Evolutionary conservation across 2,329 filamentous ascomycete species (phyloP).

Genomic region (Neobulgaria alba): DNA sequence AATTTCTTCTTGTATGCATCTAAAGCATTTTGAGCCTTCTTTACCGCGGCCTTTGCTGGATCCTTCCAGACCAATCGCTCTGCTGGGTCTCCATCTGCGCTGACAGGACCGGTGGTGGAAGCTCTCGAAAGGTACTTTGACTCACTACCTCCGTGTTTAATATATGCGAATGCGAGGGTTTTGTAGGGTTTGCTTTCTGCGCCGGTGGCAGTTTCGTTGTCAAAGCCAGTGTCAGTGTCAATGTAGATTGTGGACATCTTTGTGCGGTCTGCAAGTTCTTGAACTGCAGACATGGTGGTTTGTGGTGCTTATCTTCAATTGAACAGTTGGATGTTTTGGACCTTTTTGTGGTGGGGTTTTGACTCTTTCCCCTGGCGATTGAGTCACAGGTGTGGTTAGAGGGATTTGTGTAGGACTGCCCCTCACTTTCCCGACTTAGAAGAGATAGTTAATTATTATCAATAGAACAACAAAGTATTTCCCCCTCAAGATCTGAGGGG

Average conservation of each 20-base stretch:
- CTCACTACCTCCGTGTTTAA: slow-evolving; percentile 45
- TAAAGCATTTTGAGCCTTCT: slow-evolving; percentile 70
- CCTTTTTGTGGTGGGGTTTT: background rate
- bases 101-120: slow-evolving; percentile 51
- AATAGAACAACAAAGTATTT: too few species aligned
- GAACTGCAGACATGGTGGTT: slow-evolving; percentile 27
- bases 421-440: background rate
- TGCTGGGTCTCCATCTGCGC: slow-evolving; percentile 53
- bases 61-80: slow-evolving; percentile 68
- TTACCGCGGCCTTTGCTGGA: slow-evolving; percentile 73
- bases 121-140: slow-evolving; percentile 61
- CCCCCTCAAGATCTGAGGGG: too few species aligned
- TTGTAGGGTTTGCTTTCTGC: slow-evolving; percentile 72
- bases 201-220: slow-evolving; percentile 58
- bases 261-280: slow-evolving; percentile 43
- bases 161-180: slow-evolving; percentile 67
- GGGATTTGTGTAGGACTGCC: background rate
- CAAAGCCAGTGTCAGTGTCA: slow-evolving; percentile 70
- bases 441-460: background rate
- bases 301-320: slow-evolving; percentile 15
- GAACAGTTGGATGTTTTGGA: slow-evolving; percentile 9
- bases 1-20: slow-evolving; percentile 79
- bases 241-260: slow-evolving; percentile 56
- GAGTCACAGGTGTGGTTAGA: slow-evolving; percentile 9
- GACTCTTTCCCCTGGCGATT: slow-evolving; percentile 12